Percentiles rank a stretch among this genome's conserved stretches.
These are phyloP conservation scores for Rickenella mellea DNA, from an alignment of 768 basidiomycete genomes.

Conservation along the genomic window DNA sequence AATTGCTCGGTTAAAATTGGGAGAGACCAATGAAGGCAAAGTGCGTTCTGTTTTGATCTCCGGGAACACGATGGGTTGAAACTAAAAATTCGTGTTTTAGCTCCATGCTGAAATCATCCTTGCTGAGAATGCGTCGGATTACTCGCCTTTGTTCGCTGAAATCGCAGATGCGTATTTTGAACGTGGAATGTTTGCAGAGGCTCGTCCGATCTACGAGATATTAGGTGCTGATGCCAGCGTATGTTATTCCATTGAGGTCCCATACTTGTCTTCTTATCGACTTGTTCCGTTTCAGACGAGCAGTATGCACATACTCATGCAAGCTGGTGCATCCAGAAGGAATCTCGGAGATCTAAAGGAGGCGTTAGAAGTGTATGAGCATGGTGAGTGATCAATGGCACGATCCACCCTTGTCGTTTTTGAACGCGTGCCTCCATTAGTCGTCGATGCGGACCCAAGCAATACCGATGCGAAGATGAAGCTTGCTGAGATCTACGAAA, in stretches of 20 bases:
- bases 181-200: conserved; percentile 65
- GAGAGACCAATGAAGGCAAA: conserved; percentile 73
- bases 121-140: conserved; percentile 62
- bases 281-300: conserved; percentile 45
- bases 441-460: conserved; percentile 61
- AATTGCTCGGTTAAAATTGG: conserved; percentile 71
- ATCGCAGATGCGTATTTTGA: conserved; percentile 83
- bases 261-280: background rate
- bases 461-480: conserved; percentile 83
- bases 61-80: background rate
- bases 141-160: conserved; percentile 70
- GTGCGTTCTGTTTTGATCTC: conserved; percentile 37
- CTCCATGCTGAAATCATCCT: conserved; percentile 69
- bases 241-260: conserved; percentile 14
- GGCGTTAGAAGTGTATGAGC: conserved; percentile 77
- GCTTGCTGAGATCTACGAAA: conserved; percentile 85
- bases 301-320: conserved; percentile 58
- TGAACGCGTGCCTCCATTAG: conserved; percentile 31
- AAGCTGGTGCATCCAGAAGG: conserved; percentile 75
- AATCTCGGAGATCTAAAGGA: conserved; percentile 66
- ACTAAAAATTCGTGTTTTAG: conserved; percentile 26
- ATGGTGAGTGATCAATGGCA: conserved; percentile 37
- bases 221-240: conserved; percentile 71
- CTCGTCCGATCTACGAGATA: conserved; percentile 69
- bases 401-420: background rate